Evolutionary conservation across 257 asterid genomes (phyloP).

Genomic region (Rauvolfia tetraphylla): DNA sequence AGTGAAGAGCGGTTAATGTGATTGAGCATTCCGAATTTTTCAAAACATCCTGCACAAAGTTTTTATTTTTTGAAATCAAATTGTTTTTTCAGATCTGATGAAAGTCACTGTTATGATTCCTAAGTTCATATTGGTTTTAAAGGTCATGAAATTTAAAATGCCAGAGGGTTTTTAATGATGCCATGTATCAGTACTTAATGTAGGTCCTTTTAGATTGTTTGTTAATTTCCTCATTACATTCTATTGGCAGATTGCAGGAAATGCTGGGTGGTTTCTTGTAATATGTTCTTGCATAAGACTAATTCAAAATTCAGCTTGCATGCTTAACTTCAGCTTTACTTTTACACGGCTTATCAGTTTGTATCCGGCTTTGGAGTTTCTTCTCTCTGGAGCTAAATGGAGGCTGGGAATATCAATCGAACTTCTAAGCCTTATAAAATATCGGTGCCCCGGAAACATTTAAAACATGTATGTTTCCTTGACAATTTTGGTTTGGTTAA

Average conservation of each 20-base stretch:
- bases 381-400: conserved; percentile 6
- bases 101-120: too few relatives aligned
- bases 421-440: neutral
- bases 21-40: too few relatives aligned
- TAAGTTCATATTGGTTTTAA: too few relatives aligned
- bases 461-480: neutral
- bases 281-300: neutral
- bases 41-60: too few relatives aligned
- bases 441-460: neutral
- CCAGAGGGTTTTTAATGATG: neutral
- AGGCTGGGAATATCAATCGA: neutral
- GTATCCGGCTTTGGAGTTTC: neutral
- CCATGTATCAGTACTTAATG: neutral
- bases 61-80: too few relatives aligned
- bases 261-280: neutral
- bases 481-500: neutral
- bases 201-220: neutral
- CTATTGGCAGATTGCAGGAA: neutral
- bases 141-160: too few relatives aligned
- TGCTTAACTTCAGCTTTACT: neutral
- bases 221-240: neutral
- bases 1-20: too few relatives aligned
- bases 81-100: too few relatives aligned
- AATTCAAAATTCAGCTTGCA: neutral
- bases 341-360: neutral